These are phyloP conservation scores for Phytophthora crassamura DNA, from an alignment of 352 stramenopile species.

Conservation along the genomic window DNA sequence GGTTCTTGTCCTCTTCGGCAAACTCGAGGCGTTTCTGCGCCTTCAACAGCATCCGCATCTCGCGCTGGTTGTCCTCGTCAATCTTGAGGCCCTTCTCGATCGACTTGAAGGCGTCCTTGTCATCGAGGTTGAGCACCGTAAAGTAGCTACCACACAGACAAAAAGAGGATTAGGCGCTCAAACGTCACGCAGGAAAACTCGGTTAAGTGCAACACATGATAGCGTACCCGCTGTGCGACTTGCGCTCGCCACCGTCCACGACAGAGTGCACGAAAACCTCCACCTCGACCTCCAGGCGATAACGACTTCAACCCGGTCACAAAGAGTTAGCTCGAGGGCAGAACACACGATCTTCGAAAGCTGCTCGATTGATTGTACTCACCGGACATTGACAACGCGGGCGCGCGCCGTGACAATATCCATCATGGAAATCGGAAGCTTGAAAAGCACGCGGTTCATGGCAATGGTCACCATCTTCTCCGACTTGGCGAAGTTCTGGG, in stretches of 20 bases:
- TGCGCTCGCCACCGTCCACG: conserved; percentile 37
- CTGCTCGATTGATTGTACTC: conserved; percentile 21
- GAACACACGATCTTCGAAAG: neutral
- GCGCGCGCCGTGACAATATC: conserved; percentile 72
- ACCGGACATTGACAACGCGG: conserved; percentile 72
- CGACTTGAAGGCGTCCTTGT: conserved; percentile 42
- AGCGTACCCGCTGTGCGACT: conserved; percentile 63
- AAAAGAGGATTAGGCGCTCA: neutral
- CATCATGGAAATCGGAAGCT: conserved; percentile 60
- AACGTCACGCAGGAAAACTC: neutral
- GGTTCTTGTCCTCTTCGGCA: conserved; percentile 57
- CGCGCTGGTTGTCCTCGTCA: conserved; percentile 54
- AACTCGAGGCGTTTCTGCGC: conserved; percentile 66
- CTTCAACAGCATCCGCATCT: conserved; percentile 63
- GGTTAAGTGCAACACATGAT: neutral
- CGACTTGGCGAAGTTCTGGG: conserved; percentile 76
- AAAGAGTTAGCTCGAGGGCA: neutral
- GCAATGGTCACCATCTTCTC: conserved; percentile 79
- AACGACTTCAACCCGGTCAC: conserved; percentile 38
- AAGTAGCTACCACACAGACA: conserved; percentile 48
- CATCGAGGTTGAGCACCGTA: conserved; percentile 64
- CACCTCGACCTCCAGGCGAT: conserved; percentile 69
- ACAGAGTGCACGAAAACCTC: conserved; percentile 61
- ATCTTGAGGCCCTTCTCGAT: conserved; percentile 57
- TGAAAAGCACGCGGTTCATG: conserved; percentile 82